phyloP scores from a whole-genome alignment of 2,329 filamentous ascomycete species.

The Ophiocordyceps robertsii region DNA sequence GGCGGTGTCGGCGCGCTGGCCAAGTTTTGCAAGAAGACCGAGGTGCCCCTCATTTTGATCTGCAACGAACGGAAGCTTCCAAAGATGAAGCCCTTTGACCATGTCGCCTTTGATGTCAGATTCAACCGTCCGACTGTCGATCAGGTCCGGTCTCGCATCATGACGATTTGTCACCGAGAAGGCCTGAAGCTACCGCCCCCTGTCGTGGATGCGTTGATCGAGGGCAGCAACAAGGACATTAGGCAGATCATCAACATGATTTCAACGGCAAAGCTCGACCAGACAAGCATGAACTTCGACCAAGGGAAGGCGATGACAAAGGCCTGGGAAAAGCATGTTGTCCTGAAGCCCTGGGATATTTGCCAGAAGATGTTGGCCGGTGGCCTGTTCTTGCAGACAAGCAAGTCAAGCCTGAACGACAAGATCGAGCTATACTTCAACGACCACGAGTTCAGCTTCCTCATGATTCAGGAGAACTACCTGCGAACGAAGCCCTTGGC shows the following conservation, averaged over 20 bases:
- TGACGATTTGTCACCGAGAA: constrained; percentile 90
- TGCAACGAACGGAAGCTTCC: constrained; percentile 88
- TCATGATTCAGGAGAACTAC: constrained; percentile 99
- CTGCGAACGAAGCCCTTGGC: constrained; percentile 65
- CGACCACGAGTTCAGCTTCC: constrained; percentile 90
- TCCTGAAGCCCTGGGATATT: constrained; percentile 97
- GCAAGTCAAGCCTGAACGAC: constrained; percentile 82
- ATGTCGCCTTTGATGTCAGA: constrained; percentile 67
- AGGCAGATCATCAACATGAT: constrained; percentile 99
- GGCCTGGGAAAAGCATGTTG: constrained; percentile 94
- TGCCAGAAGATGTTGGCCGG: constrained; percentile 82
- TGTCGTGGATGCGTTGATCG: constrained; percentile 86
- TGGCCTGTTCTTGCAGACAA: constrained; percentile 71
- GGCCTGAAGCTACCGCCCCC: constrained; percentile 69
- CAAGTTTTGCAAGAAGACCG: constrained; percentile 87
- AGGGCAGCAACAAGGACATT: constrained; percentile 91
- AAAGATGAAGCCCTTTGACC: constrained; percentile 98
- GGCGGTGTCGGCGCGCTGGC: constrained; percentile 91
- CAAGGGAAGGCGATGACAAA: constrained; percentile 90
- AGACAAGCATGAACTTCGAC: constrained; percentile 66
- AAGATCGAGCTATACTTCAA: constrained; percentile 99
- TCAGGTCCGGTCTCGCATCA: constrained; percentile 80
- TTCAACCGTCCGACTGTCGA: constrained; percentile 86
- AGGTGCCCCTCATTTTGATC: constrained; percentile 90
- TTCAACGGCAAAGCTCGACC: constrained; percentile 81